These are phyloP conservation scores for Orobanche coerulescens DNA, from an alignment of 257 asterid species.

Conservation along the genomic window DNA sequence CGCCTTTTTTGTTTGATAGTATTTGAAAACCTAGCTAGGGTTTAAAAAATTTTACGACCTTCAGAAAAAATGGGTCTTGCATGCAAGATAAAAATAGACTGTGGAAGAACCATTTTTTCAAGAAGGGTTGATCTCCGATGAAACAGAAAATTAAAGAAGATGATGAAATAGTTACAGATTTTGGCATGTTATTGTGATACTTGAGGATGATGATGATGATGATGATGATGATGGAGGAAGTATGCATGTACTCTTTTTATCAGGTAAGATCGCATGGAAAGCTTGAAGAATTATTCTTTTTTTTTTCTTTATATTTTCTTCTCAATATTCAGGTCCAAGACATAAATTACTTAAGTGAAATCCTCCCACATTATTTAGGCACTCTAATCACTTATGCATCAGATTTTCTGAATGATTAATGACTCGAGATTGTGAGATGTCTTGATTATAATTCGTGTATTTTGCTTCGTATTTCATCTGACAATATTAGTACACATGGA, in stretches of 20 bases:
- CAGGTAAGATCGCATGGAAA: constrained; percentile 4
- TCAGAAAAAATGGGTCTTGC: constrained; percentile 2
- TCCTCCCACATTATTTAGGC: too few species aligned
- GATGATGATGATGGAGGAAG: not conserved
- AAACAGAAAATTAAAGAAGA: not conserved
- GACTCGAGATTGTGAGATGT: too few species aligned
- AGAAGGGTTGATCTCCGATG: not conserved
- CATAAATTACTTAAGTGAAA: too few species aligned
- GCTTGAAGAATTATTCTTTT: not conserved
- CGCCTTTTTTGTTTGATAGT: constrained; percentile 55
- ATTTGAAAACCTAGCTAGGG: constrained; percentile 41
- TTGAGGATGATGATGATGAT: not conserved
- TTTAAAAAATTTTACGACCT: not conserved
- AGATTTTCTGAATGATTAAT: too few species aligned
- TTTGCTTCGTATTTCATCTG: too few species aligned
- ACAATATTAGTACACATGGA: too few species aligned
- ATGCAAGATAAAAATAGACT: too few species aligned
- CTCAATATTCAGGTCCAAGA: not conserved
- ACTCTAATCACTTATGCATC: too few species aligned
- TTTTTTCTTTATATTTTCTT: not conserved
- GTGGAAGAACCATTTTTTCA: not conserved
- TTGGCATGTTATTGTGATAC: not conserved
- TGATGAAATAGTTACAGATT: not conserved
- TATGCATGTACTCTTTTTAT: not conserved
- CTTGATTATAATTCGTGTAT: too few species aligned